These are phyloP conservation scores for Amylostereum chailletii DNA, from an alignment of 1,284 basidiomycete genomes.

Conservation along the genomic window DNA sequence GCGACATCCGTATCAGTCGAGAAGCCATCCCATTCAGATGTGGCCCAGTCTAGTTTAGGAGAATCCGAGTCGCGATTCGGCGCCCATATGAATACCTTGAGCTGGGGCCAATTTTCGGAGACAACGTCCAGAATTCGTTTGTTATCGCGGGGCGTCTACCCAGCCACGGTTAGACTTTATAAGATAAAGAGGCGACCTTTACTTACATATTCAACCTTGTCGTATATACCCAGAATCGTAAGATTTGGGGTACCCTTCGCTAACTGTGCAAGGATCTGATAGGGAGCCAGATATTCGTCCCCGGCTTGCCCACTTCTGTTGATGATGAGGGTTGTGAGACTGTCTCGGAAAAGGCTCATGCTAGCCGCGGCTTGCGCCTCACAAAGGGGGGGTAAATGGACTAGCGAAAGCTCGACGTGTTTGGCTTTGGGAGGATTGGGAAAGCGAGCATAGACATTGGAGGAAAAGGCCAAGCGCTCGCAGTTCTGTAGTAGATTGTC, in stretches of 20 bases:
- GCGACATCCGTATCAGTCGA: conserved; percentile 8
- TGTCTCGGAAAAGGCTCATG: background rate
- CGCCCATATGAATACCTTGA: conserved; percentile 11
- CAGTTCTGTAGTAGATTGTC: too few relatives aligned
- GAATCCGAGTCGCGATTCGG: conserved; percentile 3
- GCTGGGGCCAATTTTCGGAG: conserved; percentile 5
- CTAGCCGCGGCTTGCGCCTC: background rate
- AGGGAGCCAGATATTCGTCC: conserved; percentile 8
- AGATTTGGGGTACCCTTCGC: conserved; percentile 7
- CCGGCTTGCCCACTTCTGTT: background rate
- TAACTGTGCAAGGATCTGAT: conserved; percentile 6
- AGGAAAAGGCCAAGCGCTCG: too few relatives aligned
- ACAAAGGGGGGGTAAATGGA: background rate
- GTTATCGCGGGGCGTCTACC: conserved; percentile 10
- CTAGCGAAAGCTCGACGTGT: background rate
- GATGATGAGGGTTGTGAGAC: conserved; percentile 7
- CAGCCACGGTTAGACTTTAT: background rate
- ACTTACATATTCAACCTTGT: conserved; percentile 10
- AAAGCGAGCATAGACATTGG: too few relatives aligned
- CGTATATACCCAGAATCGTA: conserved; percentile 7
- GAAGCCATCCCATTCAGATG: conserved; percentile 6
- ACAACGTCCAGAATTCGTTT: conserved; percentile 7
- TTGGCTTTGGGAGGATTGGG: too few relatives aligned
- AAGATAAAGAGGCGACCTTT: background rate
- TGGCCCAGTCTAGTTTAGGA: conserved; percentile 3